Conservation (phyloP, 2,329 filamentous ascomycete genomes). For the Stachybotrys echinatus region DNA sequence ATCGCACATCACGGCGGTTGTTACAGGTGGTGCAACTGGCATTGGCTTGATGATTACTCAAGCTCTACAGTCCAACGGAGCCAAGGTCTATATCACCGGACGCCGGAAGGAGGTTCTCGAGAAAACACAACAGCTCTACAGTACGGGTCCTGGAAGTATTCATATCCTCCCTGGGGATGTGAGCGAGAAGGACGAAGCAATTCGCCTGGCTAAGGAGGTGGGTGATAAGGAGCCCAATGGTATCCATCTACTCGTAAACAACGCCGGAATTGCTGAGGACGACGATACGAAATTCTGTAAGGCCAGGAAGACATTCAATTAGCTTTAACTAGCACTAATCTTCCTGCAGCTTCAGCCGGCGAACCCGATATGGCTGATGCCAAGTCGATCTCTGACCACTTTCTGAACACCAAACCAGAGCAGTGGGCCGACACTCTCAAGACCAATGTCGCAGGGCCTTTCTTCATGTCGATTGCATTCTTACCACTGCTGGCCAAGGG, state of each 20-base stretch:
- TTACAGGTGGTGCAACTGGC: background rate
- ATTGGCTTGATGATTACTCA: constrained; percentile 1
- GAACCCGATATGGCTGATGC: constrained; percentile 1
- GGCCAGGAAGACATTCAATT: too few relatives aligned
- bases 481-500: constrained; percentile 1
- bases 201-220: background rate
- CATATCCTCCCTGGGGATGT: background rate
- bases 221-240: background rate
- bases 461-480: background rate
- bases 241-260: constrained; percentile 1
- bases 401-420: background rate
- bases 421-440: background rate
- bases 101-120: background rate
- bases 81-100: background rate
- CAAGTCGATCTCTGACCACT: background rate
- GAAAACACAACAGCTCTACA: background rate
- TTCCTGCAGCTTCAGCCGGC: background rate
- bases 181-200: background rate
- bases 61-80: background rate
- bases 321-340: too few relatives aligned
- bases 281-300: constrained; percentile 1
- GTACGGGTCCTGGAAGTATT: background rate
- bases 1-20: constrained; percentile 1
- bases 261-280: background rate
- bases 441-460: background rate